Evolutionary conservation across 2,329 filamentous ascomycete genomes (phyloP).

Genomic region (Fusarium devonianum): DNA sequence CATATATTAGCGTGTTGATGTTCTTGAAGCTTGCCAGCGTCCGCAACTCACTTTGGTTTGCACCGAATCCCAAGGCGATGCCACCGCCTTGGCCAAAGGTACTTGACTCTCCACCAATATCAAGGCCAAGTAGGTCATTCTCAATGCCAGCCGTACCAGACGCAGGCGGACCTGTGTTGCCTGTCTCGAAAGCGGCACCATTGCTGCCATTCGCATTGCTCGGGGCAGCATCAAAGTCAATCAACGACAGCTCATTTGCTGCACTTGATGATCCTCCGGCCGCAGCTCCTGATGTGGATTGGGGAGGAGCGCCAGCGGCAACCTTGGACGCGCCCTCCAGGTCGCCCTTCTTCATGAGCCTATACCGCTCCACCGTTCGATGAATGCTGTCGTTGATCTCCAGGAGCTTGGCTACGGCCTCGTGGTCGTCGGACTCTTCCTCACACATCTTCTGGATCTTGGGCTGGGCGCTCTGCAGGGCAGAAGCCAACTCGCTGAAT

Average conservation of each 20-base stretch:
- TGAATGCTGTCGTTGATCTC: conserved; percentile 99
- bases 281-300: conserved; percentile 66
- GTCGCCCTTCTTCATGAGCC: conserved; percentile 94
- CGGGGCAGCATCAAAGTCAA: conserved; percentile 81
- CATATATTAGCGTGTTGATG: conserved; percentile 24
- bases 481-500: conserved; percentile 84
- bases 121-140: conserved; percentile 89
- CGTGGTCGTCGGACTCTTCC: conserved; percentile 95
- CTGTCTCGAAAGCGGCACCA: conserved; percentile 46
- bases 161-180: conserved; percentile 36
- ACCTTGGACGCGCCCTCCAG: conserved; percentile 83
- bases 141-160: conserved; percentile 74
- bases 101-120: conserved; percentile 69
- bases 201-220: conserved; percentile 61
- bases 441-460: conserved; percentile 99
- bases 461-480: conserved; percentile 90
- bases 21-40: background rate
- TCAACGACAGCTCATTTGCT: conserved; percentile 82
- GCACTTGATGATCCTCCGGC: conserved; percentile 55
- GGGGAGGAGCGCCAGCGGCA: conserved; percentile 73
- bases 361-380: conserved; percentile 93
- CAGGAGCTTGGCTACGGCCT: conserved; percentile 92
- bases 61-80: conserved; percentile 82
- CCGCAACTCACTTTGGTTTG: conserved; percentile 68
- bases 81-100: conserved; percentile 78